A percentile compares a stretch with the other conserved stretches of the same genome.
These are phyloP conservation scores for Heritiera fomes DNA, from an alignment of 345 rosid species.

Conservation along the genomic window DNA sequence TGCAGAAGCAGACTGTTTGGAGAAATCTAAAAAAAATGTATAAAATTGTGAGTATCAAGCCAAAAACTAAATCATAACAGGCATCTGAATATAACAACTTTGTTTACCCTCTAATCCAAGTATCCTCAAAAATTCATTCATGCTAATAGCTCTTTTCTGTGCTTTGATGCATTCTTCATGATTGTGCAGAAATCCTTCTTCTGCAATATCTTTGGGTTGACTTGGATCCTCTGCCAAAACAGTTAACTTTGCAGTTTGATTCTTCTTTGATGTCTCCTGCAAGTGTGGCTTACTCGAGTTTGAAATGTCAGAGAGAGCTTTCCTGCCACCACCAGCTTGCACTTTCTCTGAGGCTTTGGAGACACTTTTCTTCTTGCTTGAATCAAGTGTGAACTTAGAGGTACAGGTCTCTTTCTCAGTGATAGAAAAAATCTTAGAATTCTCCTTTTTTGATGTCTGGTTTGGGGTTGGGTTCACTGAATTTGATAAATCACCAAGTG, in stretches of 20 bases:
- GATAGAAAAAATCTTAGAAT: slow-evolving; percentile 24
- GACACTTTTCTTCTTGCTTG: slow-evolving; percentile 36
- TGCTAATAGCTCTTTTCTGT: slow-evolving; percentile 34
- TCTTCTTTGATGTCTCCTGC: slow-evolving; percentile 40
- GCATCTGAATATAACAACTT: not conserved
- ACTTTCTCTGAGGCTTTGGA: slow-evolving; percentile 35
- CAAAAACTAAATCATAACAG: not conserved
- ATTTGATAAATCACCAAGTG: slow-evolving; percentile 67
- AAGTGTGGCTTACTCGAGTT: slow-evolving; percentile 39
- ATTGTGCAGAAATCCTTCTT: slow-evolving; percentile 52
- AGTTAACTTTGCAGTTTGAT: slow-evolving; percentile 5
- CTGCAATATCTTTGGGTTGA: slow-evolving; percentile 23
- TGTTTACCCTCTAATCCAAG: slow-evolving; percentile 42
- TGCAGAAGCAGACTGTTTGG: not conserved
- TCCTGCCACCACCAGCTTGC: slow-evolving; percentile 35
- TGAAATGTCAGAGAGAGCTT: slow-evolving; percentile 60
- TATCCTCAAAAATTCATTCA: slow-evolving; percentile 38
- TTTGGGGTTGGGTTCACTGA: slow-evolving; percentile 38
- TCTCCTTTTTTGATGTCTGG: slow-evolving; percentile 41
- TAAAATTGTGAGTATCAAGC: not conserved
- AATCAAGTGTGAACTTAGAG: slow-evolving; percentile 26
- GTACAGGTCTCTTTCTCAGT: slow-evolving; percentile 24
- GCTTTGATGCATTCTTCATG: slow-evolving; percentile 55
- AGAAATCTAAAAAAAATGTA: slow-evolving; percentile 11
- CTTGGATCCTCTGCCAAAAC: not conserved